phyloP scores from a whole-genome alignment of 495 filamentous ascomycete species.

The Aspergillus hancockii region DNA sequence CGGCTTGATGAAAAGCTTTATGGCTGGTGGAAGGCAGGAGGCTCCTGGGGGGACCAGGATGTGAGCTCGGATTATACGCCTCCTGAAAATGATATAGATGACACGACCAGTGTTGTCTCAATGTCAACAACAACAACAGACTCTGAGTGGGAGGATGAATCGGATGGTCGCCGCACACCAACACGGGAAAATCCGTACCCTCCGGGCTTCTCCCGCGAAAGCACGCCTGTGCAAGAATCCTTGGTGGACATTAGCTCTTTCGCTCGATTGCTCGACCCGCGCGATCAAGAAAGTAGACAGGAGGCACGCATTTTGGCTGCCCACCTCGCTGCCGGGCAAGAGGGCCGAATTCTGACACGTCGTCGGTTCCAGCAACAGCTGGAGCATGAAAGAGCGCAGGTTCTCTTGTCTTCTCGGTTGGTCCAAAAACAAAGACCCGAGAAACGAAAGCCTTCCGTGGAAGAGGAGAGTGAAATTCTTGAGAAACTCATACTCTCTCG shows the following conservation, averaged over 20 bases:
- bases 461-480: constrained; percentile 78
- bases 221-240: constrained; percentile 60
- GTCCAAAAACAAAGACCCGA: constrained; percentile 23
- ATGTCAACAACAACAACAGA: constrained; percentile 51
- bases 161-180: constrained; percentile 72
- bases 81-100: constrained; percentile 59
- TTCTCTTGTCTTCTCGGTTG: constrained; percentile 55
- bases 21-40: constrained; percentile 74
- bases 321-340: constrained; percentile 62
- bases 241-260: constrained; percentile 68
- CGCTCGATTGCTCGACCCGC: constrained; percentile 81
- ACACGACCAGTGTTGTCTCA: constrained; percentile 77
- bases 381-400: constrained; percentile 63
- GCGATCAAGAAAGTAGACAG: constrained; percentile 70
- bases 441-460: constrained; percentile 51
- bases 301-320: constrained; percentile 82
- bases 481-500: constrained; percentile 78
- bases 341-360: constrained; percentile 70
- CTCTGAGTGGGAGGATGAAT: constrained; percentile 60
- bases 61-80: constrained; percentile 69
- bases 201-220: constrained; percentile 48
- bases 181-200: constrained; percentile 57
- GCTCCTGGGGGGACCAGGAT: constrained; percentile 81
- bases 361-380: constrained; percentile 68
- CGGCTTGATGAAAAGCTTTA: constrained; percentile 74